Evolutionary conservation across 495 filamentous ascomycete genomes (phyloP).

Genomic region (Rostrohypoxylon terebratum): DNA sequence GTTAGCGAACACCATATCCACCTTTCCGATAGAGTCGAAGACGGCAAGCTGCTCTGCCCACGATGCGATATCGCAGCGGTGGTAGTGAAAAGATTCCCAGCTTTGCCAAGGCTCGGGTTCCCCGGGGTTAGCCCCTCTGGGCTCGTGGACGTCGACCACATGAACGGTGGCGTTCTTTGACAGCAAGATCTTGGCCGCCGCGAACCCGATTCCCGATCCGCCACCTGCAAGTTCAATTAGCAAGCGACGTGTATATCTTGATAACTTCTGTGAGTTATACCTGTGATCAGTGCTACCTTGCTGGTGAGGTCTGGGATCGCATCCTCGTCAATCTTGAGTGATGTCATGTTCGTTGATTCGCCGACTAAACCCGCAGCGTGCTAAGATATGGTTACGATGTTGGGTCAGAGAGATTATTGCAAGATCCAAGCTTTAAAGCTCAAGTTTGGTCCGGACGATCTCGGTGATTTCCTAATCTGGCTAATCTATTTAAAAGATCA

Average conservation of each 20-base stretch:
- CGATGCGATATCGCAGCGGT: neutral
- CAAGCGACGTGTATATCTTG: neutral
- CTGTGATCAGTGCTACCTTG: neutral
- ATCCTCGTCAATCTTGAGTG: neutral
- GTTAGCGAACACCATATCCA: neutral
- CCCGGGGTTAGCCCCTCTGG: neutral
- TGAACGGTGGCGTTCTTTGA: neutral
- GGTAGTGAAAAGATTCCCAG: neutral
- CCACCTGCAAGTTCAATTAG: neutral
- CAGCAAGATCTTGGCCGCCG: neutral
- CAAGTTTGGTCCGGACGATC: neutral
- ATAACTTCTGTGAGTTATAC: neutral
- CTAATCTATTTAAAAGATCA: neutral
- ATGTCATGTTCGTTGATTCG: neutral
- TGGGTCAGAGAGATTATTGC: neutral
- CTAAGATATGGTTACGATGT: neutral
- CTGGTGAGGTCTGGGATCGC: neutral
- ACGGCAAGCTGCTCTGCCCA: neutral
- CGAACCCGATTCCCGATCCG: neutral
- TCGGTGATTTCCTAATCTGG: constrained; percentile 8
- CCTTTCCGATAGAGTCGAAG: neutral
- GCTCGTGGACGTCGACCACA: neutral
- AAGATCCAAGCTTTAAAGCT: neutral
- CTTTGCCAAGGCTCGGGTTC: neutral
- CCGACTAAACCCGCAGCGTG: neutral